Conservation (phyloP, 2,329 filamentous ascomycete species). For the Eurotiales sp. region DNA sequence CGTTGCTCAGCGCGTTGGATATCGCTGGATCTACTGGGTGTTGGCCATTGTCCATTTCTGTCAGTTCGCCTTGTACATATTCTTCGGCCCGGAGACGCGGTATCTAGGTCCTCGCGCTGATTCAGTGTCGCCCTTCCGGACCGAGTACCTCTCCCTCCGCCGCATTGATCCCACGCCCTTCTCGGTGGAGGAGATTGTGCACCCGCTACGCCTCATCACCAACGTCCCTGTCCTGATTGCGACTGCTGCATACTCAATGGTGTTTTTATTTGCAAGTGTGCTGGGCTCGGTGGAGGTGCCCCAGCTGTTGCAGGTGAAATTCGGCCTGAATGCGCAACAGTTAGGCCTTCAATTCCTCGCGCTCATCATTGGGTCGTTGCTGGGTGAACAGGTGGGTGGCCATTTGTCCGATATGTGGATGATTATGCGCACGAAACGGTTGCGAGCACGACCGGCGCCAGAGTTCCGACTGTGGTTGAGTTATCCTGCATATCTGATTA, state of each 20-base stretch:
- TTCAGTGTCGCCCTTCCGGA: slow-evolving; percentile 41
- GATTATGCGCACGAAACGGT: slow-evolving; percentile 49
- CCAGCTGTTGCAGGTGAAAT: slow-evolving; percentile 54
- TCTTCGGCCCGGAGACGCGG: slow-evolving; percentile 54
- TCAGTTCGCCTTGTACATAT: slow-evolving; percentile 55
- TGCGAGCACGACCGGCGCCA: slow-evolving; percentile 28
- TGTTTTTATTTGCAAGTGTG: slow-evolving; percentile 54
- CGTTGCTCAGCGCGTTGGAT: slow-evolving; percentile 51
- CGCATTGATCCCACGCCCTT: slow-evolving; percentile 54
- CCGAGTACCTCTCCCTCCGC: slow-evolving; percentile 43
- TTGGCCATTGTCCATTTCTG: slow-evolving; percentile 49
- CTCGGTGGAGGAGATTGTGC: slow-evolving; percentile 48
- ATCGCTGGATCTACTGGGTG: slow-evolving; percentile 58
- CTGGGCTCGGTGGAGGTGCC: slow-evolving; percentile 58
- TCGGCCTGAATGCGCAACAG: slow-evolving; percentile 55
- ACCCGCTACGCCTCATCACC: slow-evolving; percentile 46
- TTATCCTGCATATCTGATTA: slow-evolving; percentile 8
- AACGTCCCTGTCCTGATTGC: slow-evolving; percentile 50
- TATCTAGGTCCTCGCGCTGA: slow-evolving; percentile 36
- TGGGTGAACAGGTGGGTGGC: slow-evolving; percentile 59
- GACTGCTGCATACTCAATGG: slow-evolving; percentile 52
- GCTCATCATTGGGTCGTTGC: slow-evolving; percentile 54
- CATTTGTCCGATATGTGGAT: slow-evolving; percentile 51
- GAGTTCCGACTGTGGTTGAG: slow-evolving; percentile 14
- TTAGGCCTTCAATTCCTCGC: slow-evolving; percentile 57